Evolutionary conservation across 2,329 filamentous ascomycete species (phyloP).

Genomic region (Magnaporthales sp.): DNA sequence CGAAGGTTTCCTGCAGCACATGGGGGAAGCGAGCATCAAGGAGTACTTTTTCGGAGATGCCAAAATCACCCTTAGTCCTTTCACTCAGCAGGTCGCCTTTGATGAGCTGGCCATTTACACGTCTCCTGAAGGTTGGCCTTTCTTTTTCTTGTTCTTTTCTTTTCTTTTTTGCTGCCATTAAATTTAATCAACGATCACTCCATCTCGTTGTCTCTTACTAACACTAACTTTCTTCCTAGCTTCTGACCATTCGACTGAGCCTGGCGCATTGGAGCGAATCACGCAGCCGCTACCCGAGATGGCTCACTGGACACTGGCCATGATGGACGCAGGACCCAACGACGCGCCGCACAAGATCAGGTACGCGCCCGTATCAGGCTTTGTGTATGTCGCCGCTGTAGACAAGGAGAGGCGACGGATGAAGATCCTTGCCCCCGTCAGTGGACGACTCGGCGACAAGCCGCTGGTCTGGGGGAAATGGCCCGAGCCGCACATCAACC

Average conservation of each 20-base stretch:
- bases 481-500: conserved; percentile 75
- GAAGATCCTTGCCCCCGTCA: conserved; percentile 74
- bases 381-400: conserved; percentile 85
- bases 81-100: conserved; percentile 78
- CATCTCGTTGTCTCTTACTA: conserved; percentile 2
- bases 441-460: conserved; percentile 67
- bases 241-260: neutral
- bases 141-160: conserved; percentile 3
- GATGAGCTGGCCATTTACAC: conserved; percentile 66
- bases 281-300: conserved; percentile 54
- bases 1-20: conserved; percentile 61
- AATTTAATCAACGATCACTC: neutral
- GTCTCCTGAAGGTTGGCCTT: conserved; percentile 37
- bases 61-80: conserved; percentile 71
- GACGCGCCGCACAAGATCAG: conserved; percentile 66
- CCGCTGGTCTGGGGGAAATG: conserved; percentile 79
- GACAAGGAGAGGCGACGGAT: conserved; percentile 77
- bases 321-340: conserved; percentile 66
- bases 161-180: conserved; percentile 9
- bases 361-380: conserved; percentile 80
- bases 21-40: conserved; percentile 69
- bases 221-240: conserved; percentile 13
- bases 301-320: conserved; percentile 74
- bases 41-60: conserved; percentile 91
- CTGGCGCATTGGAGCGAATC: conserved; percentile 48